These are phyloP conservation scores for Phialophora tarda DNA, from an alignment of 2,329 filamentous ascomycete genomes.

Conservation along the genomic window DNA sequence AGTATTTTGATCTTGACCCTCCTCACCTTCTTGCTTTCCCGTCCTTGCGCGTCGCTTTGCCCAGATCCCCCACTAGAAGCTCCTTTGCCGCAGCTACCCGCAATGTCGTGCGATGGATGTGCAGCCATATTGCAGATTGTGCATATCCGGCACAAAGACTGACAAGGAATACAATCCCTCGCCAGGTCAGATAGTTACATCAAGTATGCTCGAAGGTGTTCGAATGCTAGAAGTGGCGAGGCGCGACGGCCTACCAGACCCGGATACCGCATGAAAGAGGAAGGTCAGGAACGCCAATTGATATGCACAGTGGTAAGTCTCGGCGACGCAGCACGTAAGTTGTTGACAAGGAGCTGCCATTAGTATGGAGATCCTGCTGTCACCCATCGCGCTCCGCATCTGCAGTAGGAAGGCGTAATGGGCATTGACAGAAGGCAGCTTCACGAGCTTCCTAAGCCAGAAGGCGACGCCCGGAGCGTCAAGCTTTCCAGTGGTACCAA, in stretches of 20 bases:
- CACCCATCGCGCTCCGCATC: not conserved
- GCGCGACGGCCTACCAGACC: not conserved
- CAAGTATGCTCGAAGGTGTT: not conserved
- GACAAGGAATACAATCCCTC: not conserved
- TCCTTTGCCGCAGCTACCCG: constrained; percentile 13
- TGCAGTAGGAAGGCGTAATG: constrained; percentile 3
- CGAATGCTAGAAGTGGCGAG: not conserved
- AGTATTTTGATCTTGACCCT: not conserved
- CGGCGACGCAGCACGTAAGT: not conserved
- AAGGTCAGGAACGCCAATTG: constrained; percentile 1
- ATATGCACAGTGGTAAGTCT: not conserved
- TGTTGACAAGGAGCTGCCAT: not conserved
- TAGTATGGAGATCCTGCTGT: constrained; percentile 3
- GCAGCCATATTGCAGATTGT: constrained; percentile 15
- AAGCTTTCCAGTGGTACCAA: constrained; percentile 18
- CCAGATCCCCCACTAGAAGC: not conserved
- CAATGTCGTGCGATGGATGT: not conserved
- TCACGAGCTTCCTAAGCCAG: constrained; percentile 8
- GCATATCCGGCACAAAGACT: not conserved
- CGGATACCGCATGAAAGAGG: constrained; percentile 5
- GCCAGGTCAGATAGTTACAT: constrained; percentile 10
- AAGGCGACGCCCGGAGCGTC: constrained; percentile 1
- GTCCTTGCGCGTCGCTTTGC: not conserved
- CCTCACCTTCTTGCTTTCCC: not conserved
- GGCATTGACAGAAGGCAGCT: not conserved